A percentile compares a stretch with the other conserved stretches of the same genome.
Conservation (phyloP, 2,329 filamentous ascomycete species). For the Rhinocladiella similis region DNA sequence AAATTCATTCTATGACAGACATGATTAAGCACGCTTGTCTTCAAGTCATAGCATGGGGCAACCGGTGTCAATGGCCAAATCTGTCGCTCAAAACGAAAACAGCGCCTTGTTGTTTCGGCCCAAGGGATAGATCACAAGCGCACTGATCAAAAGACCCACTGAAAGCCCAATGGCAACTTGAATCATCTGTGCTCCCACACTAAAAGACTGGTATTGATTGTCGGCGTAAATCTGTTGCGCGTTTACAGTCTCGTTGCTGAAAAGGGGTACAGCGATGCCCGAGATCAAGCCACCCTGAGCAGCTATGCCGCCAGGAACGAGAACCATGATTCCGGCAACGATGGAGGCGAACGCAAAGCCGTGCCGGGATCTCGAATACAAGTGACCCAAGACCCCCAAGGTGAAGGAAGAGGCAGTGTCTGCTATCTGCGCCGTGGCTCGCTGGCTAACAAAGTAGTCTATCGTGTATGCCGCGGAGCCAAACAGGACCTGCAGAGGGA, state of each 20-base stretch:
- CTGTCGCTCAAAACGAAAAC: background rate
- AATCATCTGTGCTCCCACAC: slow-evolving; percentile 1
- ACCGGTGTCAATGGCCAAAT: too few species aligned
- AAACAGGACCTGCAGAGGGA: background rate
- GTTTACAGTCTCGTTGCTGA: slow-evolving; percentile 1
- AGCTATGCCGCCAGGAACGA: slow-evolving; percentile 1
- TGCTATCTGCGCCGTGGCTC: background rate
- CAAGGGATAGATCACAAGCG: background rate
- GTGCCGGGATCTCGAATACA: slow-evolving; percentile 1
- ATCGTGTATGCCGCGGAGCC: slow-evolving; percentile 1
- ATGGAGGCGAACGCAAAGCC: slow-evolving; percentile 1
- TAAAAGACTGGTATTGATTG: background rate
- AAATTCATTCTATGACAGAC: too few species aligned
- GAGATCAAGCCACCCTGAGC: slow-evolving; percentile 1
- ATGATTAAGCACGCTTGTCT: too few species aligned
- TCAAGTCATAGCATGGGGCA: too few species aligned
- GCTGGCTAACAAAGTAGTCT: background rate
- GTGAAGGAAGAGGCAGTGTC: background rate
- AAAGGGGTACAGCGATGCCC: background rate
- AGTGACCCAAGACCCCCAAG: slow-evolving; percentile 1
- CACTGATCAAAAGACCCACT: background rate
- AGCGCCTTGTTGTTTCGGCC: slow-evolving; percentile 1
- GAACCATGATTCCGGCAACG: background rate
- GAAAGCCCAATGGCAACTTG: slow-evolving; percentile 1
- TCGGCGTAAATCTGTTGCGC: background rate